Evolutionary conservation across 2,329 filamentous ascomycete species (phyloP).

Genomic region (Xylaria sp.): DNA sequence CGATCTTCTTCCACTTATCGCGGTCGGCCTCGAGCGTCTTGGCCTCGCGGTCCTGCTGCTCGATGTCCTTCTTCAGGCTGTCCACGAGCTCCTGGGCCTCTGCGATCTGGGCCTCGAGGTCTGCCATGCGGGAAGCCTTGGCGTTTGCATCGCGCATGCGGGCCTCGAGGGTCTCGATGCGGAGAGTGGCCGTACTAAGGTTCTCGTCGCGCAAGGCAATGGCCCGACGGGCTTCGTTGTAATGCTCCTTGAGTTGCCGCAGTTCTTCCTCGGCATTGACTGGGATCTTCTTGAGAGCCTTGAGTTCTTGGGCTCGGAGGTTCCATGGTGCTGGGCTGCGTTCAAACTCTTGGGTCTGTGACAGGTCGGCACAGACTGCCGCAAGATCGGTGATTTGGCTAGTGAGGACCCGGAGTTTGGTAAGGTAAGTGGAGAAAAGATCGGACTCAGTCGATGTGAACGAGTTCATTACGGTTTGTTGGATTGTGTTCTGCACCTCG

Average conservation of each 20-base stretch:
- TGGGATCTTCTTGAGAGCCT: slow-evolving; percentile 77
- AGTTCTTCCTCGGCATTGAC: slow-evolving; percentile 86
- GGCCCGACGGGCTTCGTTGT: slow-evolving; percentile 74
- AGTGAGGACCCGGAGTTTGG: slow-evolving; percentile 67
- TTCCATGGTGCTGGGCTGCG: slow-evolving; percentile 78
- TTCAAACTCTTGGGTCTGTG: slow-evolving; percentile 79
- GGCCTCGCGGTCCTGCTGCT: slow-evolving; percentile 69
- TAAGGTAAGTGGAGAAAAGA: slow-evolving; percentile 68
- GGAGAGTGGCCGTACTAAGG: slow-evolving; percentile 84
- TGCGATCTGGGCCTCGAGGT: slow-evolving; percentile 64
- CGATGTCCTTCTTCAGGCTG: slow-evolving; percentile 64
- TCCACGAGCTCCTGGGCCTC: slow-evolving; percentile 53
- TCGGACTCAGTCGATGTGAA: slow-evolving; percentile 65
- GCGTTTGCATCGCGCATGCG: slow-evolving; percentile 81
- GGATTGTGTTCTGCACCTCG: slow-evolving; percentile 68
- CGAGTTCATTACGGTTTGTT: slow-evolving; percentile 54
- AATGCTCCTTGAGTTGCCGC: slow-evolving; percentile 75
- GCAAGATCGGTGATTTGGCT: slow-evolving; percentile 70
- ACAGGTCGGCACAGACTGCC: slow-evolving; percentile 69
- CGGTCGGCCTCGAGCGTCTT: slow-evolving; percentile 66
- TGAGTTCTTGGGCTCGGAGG: slow-evolving; percentile 77
- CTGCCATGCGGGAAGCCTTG: slow-evolving; percentile 70
- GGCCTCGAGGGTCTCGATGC: slow-evolving; percentile 89
- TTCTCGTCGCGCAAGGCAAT: slow-evolving; percentile 77
- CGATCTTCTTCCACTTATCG: slow-evolving; percentile 73